These are phyloP conservation scores for Diutina pseudorugosa DNA, from an alignment of 1,139 yeast species.

Conservation along the genomic window DNA sequence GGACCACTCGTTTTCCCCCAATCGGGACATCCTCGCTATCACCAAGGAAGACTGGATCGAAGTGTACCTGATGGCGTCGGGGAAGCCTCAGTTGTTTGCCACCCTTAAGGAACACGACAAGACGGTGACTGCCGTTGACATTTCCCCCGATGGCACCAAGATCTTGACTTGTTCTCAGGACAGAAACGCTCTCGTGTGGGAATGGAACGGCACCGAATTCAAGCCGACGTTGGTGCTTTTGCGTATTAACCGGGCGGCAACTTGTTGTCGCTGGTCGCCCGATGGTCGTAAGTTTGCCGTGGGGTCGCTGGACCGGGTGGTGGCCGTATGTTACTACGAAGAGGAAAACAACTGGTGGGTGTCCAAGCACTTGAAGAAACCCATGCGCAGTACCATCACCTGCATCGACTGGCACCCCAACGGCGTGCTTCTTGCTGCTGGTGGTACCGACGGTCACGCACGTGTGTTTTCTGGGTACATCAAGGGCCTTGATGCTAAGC, in stretches of 20 bases:
- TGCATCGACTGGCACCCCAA: constrained; percentile 93
- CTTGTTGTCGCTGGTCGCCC: constrained; percentile 90
- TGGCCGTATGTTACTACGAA: constrained; percentile 94
- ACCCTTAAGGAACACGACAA: constrained; percentile 80
- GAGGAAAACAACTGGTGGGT: constrained; percentile 99
- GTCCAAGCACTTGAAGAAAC: constrained; percentile 91
- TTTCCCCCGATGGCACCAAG: constrained; percentile 68
- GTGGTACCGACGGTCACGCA: constrained; percentile 92
- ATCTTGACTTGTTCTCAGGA: constrained; percentile 97
- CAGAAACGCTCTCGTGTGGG: constrained; percentile 96
- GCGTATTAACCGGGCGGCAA: constrained; percentile 90
- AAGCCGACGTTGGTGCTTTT: constrained; percentile 88
- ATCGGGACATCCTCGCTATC: constrained; percentile 58
- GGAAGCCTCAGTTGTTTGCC: constrained; percentile 42
- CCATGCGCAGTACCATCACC: constrained; percentile 77
- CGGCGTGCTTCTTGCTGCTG: constrained; percentile 76
- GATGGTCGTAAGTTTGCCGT: constrained; percentile 90
- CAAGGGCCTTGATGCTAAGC: constrained; percentile 81
- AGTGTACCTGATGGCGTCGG: constrained; percentile 41
- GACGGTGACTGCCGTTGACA: constrained; percentile 88
- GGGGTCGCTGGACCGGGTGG: constrained; percentile 87
- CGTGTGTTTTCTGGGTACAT: constrained; percentile 89
- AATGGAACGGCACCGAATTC: constrained; percentile 35
- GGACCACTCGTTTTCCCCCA: constrained; percentile 79
- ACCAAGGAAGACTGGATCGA: constrained; percentile 72